Base-by-base conservation (phyloP, 2,329 filamentous ascomycete species). In the Pseudogymnoascus sp. region DNA sequence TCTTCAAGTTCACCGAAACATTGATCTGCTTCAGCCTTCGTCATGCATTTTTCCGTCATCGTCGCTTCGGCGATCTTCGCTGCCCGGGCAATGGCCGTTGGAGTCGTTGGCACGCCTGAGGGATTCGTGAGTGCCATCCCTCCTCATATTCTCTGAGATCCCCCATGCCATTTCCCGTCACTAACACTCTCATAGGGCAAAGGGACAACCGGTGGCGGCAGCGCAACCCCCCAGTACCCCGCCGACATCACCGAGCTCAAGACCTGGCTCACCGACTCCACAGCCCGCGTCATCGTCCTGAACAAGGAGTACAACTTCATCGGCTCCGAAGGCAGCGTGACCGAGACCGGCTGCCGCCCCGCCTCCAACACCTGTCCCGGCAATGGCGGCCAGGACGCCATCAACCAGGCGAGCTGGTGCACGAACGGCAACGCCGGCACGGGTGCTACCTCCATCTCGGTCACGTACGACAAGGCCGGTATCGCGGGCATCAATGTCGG, bases 181-280 rank as follows among this genome's bases (percentile, higher is more conserved):
- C 48, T 54, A 75, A 57, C 28, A 54, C 25, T 19, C 1, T 19
- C n/a, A 34, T 2, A 57, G 48, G 48, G 25, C 4, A 16, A 11
- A 65, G 82, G 83, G 60, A 81, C 84, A 28, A 88, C 85, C 16
- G 85, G 85, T 39, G 85, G 85, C 70, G 85, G 84, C 62, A 77
- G 69, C 65, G 84, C 82, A 21, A 74, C 77, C 7, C 73, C 82
- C 28, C 82, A 82, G 16, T 82, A 83, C 68, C 85, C 85, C 11
- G 76, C 73, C 16, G 81, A 77, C 60, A 84, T 74, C 45, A 78
- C 75, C 23, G 78, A 89, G 79, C 80, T 88, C 57, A 80, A 82
- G 72, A 79, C 77, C 41, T 88, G 86, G 75, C 80, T 88, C 4
- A 77, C 78, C 7, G 83, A 86, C 72, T 75, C 74, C 63, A 72